Conservation (phyloP, 2,329 filamentous ascomycete species). For the Talaromyces funiculosus region DNA sequence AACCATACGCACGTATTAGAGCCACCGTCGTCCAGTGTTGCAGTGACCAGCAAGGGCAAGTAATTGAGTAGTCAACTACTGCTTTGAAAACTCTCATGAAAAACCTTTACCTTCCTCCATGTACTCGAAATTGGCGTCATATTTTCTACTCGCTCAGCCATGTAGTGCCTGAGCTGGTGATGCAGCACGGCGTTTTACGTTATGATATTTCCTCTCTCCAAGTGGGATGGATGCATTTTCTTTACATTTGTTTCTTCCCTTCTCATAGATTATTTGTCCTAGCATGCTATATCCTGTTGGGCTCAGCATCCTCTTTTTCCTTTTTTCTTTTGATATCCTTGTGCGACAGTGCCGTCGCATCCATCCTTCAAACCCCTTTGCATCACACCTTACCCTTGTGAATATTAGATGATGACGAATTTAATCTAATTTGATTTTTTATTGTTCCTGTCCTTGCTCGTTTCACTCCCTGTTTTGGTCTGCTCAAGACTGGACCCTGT, state of each 20-base stretch:
- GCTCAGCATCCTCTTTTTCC: not conserved
- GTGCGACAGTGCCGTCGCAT: not conserved
- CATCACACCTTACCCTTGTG: constrained; percentile 7
- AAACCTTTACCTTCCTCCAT: not conserved
- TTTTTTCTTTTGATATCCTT: constrained; percentile 14
- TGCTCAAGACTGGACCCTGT: not conserved
- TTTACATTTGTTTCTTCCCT: not conserved
- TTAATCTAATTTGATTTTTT: not conserved
- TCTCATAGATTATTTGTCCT: constrained; percentile 12
- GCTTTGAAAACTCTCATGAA: not conserved
- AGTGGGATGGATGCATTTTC: not conserved
- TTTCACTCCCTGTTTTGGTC: not conserved
- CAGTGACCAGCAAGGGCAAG: constrained; percentile 31
- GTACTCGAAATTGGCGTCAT: not conserved
- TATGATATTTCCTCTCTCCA: not conserved
- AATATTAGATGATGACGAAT: constrained; percentile 9
- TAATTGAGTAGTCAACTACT: constrained; percentile 14
- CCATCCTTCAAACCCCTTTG: not conserved
- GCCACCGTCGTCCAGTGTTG: constrained; percentile 45
- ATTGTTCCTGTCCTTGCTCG: not conserved
- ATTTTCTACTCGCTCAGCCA: not conserved
- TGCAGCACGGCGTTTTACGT: constrained; percentile 9
- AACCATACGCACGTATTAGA: constrained; percentile 84
- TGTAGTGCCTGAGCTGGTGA: not conserved
- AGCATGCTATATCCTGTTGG: not conserved